Base-by-base conservation (phyloP, 192 early-diverging fungal genomes). In the Cladochytrium replicatum region DNA sequence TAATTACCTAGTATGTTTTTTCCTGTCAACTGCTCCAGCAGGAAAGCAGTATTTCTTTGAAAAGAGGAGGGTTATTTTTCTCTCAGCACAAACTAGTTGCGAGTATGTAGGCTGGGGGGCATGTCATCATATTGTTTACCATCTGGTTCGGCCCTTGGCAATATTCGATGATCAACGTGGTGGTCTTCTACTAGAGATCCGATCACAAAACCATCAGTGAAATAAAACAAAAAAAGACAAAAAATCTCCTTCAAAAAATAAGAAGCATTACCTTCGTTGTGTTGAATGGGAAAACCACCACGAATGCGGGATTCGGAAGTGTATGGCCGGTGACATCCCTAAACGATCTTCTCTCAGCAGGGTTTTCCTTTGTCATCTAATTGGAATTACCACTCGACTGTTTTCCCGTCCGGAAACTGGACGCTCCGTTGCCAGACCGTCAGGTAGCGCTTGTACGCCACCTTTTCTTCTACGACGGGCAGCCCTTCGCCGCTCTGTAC, bases 81-180 rank as follows among this genome's bases (percentile, higher is more conserved):
- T n/a, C n/a, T n/a, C n/a, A n/a, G n/a, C n/a, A n/a, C n/a, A n/a
- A n/a, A n/a, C n/a, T n/a, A n/a, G n/a, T n/a, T 24, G 48, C 17
- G 34, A 13, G 17, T 37, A 13, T 13, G 17, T 17, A 37, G 17
- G 13, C 13, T 13, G 17, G 17, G 17, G 13, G 13, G 17, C 34
- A 37, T 17, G 17, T 13, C 13, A 37, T 37, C 34, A 37, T 8
- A 46, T 48, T 32, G 32, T 45, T 51, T 67, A 77, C 61, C 42
- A 77, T 41, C 41, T 71, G 61, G 49, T 80, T 75, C 8, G 74
- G 60, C 19, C 78, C 78, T 55, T 80, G 78, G n/a, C 52, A 51
- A 57, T 70, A 81, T 39, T 81, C 78, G 44, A 63, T 63, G 13
- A 81, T 46, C 37, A 81, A 30, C 41, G 58, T 61, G 0, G 76